Conservation (phyloP, 306 rosid species). For the Ziziphus jujuba region DNA sequence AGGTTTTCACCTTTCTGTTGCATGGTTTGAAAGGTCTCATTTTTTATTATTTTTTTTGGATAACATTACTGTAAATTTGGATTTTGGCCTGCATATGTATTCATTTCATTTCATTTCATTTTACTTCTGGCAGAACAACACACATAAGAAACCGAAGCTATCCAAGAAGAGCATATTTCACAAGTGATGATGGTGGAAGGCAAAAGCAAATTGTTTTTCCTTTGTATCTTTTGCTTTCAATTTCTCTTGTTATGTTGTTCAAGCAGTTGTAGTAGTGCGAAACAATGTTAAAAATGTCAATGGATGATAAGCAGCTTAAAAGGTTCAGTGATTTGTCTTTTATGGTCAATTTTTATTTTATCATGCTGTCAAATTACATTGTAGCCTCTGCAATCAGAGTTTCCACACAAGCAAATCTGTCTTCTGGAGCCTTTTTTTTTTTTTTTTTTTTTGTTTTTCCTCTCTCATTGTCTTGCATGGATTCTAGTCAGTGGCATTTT, state of each 20-base stretch:
- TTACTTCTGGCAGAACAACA: constrained; percentile 48
- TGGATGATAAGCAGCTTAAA: too few species aligned
- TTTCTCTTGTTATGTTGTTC: too few species aligned
- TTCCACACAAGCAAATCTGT: too few species aligned
- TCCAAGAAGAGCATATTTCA: constrained; percentile 80
- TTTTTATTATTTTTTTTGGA: neutral
- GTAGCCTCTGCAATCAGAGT: neutral
- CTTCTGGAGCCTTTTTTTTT: too few species aligned
- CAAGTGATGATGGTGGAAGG: constrained; percentile 42
- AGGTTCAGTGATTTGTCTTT: neutral
- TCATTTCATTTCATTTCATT: constrained; percentile 1
- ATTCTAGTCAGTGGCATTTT: too few species aligned
- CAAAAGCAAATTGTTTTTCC: neutral
- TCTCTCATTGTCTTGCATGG: too few species aligned
- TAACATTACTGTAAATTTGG: neutral
- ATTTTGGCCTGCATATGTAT: neutral
- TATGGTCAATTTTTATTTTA: neutral
- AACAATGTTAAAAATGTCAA: too few species aligned
- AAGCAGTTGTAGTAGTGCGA: too few species aligned
- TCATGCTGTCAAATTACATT: neutral
- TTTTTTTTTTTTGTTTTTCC: too few species aligned
- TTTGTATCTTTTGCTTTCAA: too few species aligned
- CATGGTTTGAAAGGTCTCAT: neutral
- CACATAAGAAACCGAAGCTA: constrained; percentile 67
- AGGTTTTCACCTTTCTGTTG: neutral